These are phyloP conservation scores for Inga laurina DNA, from an alignment of 306 rosid species.

Conservation along the genomic window DNA sequence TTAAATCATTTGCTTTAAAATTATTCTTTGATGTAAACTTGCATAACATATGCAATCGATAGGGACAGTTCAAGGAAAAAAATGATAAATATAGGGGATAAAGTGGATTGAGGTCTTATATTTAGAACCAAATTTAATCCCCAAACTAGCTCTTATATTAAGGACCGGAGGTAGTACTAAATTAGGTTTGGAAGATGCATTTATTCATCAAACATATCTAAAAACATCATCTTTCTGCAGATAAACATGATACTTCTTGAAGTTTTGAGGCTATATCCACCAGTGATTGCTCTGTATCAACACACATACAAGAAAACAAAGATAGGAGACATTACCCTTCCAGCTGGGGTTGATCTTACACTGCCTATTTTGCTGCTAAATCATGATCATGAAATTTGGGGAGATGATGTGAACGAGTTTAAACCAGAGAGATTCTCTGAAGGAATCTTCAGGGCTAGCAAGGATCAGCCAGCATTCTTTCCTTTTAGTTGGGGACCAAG, in stretches of 20 bases:
- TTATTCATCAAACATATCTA: neutral
- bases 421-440: constrained; percentile 58
- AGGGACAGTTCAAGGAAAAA: too few species aligned
- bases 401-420: constrained; percentile 51
- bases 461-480: constrained; percentile 47
- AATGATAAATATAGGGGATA: too few species aligned
- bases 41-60: too few species aligned
- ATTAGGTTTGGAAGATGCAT: neutral
- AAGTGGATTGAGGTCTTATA: too few species aligned
- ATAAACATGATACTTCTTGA: constrained; percentile 53
- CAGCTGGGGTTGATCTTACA: constrained; percentile 53
- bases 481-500: constrained; percentile 63
- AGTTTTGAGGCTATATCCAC: constrained; percentile 60
- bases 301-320: constrained; percentile 42
- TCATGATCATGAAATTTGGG: constrained; percentile 52
- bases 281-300: constrained; percentile 50
- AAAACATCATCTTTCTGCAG: constrained; percentile 36
- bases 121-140: too few species aligned
- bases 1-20: too few species aligned
- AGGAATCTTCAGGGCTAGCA: constrained; percentile 43
- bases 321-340: constrained; percentile 39
- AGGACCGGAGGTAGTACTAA: too few species aligned
- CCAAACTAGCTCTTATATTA: neutral
- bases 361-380: constrained; percentile 50
- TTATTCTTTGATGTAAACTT: too few species aligned